Percentiles rank a stretch among this genome's conserved stretches.
Evolutionary conservation across 768 basidiomycete species (phyloP).

Genomic region (Collybia sordida): DNA sequence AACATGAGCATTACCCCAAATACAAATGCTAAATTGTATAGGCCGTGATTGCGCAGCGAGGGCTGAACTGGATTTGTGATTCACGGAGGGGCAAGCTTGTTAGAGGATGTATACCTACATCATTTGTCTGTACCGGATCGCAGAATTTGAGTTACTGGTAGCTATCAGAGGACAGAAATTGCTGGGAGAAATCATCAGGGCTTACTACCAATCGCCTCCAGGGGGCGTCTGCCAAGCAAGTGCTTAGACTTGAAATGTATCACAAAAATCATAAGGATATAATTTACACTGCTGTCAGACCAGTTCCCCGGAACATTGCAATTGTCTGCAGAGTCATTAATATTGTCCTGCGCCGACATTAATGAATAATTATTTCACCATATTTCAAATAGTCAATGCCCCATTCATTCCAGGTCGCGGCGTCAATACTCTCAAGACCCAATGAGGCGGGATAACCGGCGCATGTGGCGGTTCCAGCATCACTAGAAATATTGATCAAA

Average conservation of each 20-base stretch:
- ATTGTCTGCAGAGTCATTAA: conserved; percentile 36
- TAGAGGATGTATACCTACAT: conserved; percentile 30
- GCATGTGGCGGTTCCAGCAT: conserved; percentile 53
- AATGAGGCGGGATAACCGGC: conserved; percentile 58
- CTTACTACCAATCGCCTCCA: conserved; percentile 48
- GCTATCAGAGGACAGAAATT: neutral
- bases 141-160: conserved; percentile 54
- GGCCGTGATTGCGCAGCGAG: conserved; percentile 42
- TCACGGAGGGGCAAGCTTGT: neutral
- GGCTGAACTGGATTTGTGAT: conserved; percentile 33
- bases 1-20: conserved; percentile 54
- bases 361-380: conserved; percentile 20
- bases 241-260: neutral
- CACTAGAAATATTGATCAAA: conserved; percentile 27
- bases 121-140: conserved; percentile 56
- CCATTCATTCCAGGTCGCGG: conserved; percentile 51
- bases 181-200: conserved; percentile 1
- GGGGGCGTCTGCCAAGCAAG: conserved; percentile 26
- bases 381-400: conserved; percentile 61
- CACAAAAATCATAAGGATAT: neutral
- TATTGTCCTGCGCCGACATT: neutral
- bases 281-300: conserved; percentile 39
- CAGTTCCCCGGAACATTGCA: conserved; percentile 54
- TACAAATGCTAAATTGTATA: conserved; percentile 50
- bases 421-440: conserved; percentile 48